These are phyloP conservation scores for Ophiosphaerella herpotricha DNA, from an alignment of 2,329 filamentous ascomycete species.

Conservation along the genomic window DNA sequence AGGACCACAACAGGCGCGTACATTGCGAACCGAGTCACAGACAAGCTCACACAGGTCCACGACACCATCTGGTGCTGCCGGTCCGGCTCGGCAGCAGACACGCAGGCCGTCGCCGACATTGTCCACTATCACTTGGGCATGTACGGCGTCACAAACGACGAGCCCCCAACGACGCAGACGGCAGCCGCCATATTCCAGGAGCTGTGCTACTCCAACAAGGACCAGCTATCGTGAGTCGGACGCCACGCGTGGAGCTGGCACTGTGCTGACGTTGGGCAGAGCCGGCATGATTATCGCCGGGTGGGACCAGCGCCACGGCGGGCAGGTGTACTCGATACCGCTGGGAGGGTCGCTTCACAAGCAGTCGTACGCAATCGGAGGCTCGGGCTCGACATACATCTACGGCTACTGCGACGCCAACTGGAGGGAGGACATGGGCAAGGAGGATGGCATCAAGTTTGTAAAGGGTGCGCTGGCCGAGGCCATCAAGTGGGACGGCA, in stretches of 20 bases:
- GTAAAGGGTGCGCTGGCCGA: constrained; percentile 90
- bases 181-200: constrained; percentile 97
- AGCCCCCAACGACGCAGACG: constrained; percentile 90
- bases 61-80: constrained; percentile 99
- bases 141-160: constrained; percentile 88
- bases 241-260: not conserved
- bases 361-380: constrained; percentile 92
- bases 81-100: constrained; percentile 95
- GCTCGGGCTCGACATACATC: constrained; percentile 97
- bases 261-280: constrained; percentile 54
- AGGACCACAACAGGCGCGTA: constrained; percentile 97
- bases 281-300: constrained; percentile 98
- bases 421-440: constrained; percentile 94
- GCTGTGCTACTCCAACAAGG: constrained; percentile 97
- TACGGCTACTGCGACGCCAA: constrained; percentile 98
- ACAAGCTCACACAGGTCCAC: constrained; percentile 97
- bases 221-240: constrained; percentile 74
- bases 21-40: constrained; percentile 98
- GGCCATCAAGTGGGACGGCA: constrained; percentile 99
- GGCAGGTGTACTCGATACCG: constrained; percentile 96
- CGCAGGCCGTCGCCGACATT: constrained; percentile 96
- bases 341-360: constrained; percentile 97
- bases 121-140: constrained; percentile 95
- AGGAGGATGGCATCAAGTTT: constrained; percentile 86
- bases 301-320: constrained; percentile 92